Base-by-base conservation (phyloP, 139 green algal genomes). In the Raphidocelis subcapitata region DNA sequence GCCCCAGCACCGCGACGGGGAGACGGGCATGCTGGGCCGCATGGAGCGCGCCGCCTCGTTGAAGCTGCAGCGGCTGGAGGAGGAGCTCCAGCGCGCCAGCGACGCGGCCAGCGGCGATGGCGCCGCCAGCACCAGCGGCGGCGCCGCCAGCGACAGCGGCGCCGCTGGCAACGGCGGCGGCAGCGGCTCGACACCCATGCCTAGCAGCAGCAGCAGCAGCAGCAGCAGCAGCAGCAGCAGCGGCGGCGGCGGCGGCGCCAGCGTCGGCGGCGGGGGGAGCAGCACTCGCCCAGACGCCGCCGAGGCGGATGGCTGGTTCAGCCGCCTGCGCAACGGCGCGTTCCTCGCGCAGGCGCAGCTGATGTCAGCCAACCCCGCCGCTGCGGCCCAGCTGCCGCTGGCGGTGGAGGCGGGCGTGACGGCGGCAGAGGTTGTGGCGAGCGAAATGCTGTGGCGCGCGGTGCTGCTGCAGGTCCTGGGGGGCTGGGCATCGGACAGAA, bases 381-480 rank as follows among this genome's bases (percentile, higher is more conserved):
- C 54, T 28, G 54, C 54, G 10, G 54, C 54, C 54, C 54, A 20
- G 54, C 54, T 61, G 15, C 54, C 54, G 24, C n/a, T 61, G 5
- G 24, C 54, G 5, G 54, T 20, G 10, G 54, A 61, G 54, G 54
- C n/a, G 54, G 54, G 5, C 10, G 54, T 14, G 24, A 29, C n/a
- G 10, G 24, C n/a, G 24, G 15, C n/a, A 28, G 54, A 61, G 24
- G 12, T 8, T 14, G 15, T 29, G 10, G 54, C 54, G 5, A 61
- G 54, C 54, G 54, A 61, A 14, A 61, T 61, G 54, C 54, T 61
- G 23, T 61, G 54, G 54, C 54, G 54, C n/a, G 54, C 54, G 5
- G 10, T 14, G 54, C 54, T 61, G 54, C 15, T 61, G 54, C 54
- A 29, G 54, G 54, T 5, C 12, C 5, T 14, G 10, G 54, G 54